Base-by-base conservation (phyloP, 2,329 filamentous ascomycete genomes). In the Sporothrix dimorphospora region DNA sequence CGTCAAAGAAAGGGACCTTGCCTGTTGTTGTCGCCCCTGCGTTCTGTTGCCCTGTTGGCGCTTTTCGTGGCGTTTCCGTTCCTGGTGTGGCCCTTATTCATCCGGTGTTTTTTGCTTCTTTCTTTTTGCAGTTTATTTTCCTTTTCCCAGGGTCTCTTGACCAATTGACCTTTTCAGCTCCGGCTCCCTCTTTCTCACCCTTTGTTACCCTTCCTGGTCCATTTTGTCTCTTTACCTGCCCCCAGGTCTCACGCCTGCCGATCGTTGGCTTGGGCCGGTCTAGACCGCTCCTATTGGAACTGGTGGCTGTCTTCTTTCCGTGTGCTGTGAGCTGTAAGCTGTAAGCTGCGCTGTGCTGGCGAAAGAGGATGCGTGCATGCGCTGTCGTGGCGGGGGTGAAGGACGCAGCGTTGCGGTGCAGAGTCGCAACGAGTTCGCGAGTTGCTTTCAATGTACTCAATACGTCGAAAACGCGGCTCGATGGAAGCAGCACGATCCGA, bases 41-140 rank as follows among this genome's bases (percentile, higher is more conserved):
- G n/a, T n/a, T n/a, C n/a, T n/a, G n/a, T 57, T 34, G 53, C 24
- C 53, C 53, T 57, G 30, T 61, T 61, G 30, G 55, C 19, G 55
- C 30, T 61, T 40, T 40, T 61, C 40, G 55, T 40, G 38, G 59
- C 59, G 57, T 45, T 27, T 40, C 24, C 6, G n/a, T 16, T 11
- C 27, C 55, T 45, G 59, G 38, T 11, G n/a, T 63, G n/a, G 38
- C 59, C 3, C 30, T 38, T 34, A 12, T 38, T 5, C 16, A 21
- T 59, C 30, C 9, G 12, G 16, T 38, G 11, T 63, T 59, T 53
- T 24, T 24, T 1, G n/a, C 12, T 24, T 9, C 6, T 4, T 53
- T 53, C 19, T 19, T 21, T 16, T 38, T 59, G 27, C 1, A n/a
- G 16, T 16, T n/a, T n/a, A n/a, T 57, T 38, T 16, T 2, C 34